phyloP scores from a whole-genome alignment of 179 eudicot species.

The Camellia oleifera region DNA sequence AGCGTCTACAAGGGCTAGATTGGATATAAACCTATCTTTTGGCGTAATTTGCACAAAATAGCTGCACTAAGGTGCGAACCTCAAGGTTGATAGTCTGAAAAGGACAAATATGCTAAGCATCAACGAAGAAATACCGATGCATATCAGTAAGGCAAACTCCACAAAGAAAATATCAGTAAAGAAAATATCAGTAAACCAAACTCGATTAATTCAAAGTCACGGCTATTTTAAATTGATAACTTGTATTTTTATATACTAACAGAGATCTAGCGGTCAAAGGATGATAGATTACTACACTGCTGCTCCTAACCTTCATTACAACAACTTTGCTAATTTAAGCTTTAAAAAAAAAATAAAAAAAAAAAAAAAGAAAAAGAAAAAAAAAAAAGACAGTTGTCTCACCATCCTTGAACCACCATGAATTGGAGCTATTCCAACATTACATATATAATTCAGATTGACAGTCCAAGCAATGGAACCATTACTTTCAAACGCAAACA shows the following conservation, averaged over 20 bases:
- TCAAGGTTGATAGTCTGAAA: too few species aligned
- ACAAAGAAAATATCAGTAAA: background rate
- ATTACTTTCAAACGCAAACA: constrained; percentile 62
- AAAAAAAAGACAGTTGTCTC: background rate
- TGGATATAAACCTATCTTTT: too few species aligned
- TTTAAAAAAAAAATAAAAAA: too few species aligned
- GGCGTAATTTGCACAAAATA: too few species aligned
- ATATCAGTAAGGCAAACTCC: background rate
- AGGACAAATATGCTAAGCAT: background rate
- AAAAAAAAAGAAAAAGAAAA: background rate
- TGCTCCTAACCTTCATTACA: background rate
- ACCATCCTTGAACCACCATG: constrained; percentile 72
- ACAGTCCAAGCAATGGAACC: constrained; percentile 66
- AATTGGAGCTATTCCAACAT: constrained; percentile 56
- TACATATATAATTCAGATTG: constrained; percentile 66
- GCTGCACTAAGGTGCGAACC: too few species aligned
- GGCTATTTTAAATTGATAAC: background rate
- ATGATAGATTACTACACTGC: background rate
- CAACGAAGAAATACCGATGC: background rate
- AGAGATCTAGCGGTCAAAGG: background rate
- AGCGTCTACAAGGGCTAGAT: too few species aligned
- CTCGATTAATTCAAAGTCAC: background rate
- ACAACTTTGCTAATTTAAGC: background rate
- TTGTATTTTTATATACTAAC: background rate
- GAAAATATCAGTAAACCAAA: background rate